Evolutionary conservation across 23 red algal genomes (phyloP), one percentile per base, ranked within the genome.

Genomic region (Gracilaria domingensis): DNA sequence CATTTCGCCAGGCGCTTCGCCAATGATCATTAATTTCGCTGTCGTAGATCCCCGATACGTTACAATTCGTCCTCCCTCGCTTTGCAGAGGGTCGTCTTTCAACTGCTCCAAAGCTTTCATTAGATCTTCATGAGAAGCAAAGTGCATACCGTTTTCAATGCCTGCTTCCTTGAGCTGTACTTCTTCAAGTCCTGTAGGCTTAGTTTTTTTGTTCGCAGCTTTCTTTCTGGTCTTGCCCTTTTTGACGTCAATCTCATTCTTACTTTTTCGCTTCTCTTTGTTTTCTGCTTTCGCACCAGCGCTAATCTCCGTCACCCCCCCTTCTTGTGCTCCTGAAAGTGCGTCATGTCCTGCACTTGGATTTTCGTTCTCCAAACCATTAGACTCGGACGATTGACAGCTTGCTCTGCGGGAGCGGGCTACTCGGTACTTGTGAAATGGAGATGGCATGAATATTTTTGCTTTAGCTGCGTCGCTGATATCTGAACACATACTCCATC

Each of bases 1-100:
- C 53, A 78, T 64, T 48, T 70, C 93, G 12, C 93, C 93, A 35
- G 93, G 93, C 13, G 87, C 93, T 69, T 95, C 93, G 25, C 93
- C 93, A 21, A 95, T 86, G 34, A 95, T 88, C 93, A 95, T 95
- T 17, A 95, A 8, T 34, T 62, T 69, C 0, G 93, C 93, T 12
- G 34, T 77, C 61, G 39, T 30, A 11, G 50, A 61, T 45, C 93
- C 93, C 42, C 93, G 86, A 78, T 77, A 74, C 3, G 57, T 48
- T 16, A 95, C 93, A 49, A 95, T 60, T 23, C 88, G 86, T 30
- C 83, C 78, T 50, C 93, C 93, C 25, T 87, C 84, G 24, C 33
- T 66, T 55, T 88, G 35, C 44, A 95, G 54, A 18, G 93, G 84
- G 53, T 95, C 93, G 16, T 62, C 69, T 23, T 37, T 24, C 54